Base-by-base conservation (phyloP, 2,329 filamentous ascomycete species). In the Tolypocladium guangdongense region DNA sequence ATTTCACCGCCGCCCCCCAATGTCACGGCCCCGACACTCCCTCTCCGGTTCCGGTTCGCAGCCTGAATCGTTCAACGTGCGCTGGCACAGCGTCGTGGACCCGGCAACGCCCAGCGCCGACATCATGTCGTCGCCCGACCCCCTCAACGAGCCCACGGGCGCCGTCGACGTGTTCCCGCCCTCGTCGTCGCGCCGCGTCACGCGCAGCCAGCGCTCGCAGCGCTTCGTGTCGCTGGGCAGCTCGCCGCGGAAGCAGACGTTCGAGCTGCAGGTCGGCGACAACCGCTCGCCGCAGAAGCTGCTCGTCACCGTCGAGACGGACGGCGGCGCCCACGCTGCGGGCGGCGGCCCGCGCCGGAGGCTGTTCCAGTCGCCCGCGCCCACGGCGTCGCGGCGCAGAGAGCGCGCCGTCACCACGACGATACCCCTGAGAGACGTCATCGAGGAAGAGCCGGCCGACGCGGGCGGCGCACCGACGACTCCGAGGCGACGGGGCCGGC, bases 241-340 rank as follows among this genome's bases (percentile, higher is more conserved):
- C 18, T 81, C 79, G 43, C 78, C 80, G 39, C 70, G 77, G 49
- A 82, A 80, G 66, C 78, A 76, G 61, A 80, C 71, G 46, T 81
- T 81, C 57, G 74, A 80, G 63, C 73, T 82, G 36, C 77, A 81
- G 57, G 76, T 79, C 30, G 78, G 78, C 48, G 68, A 76, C 58
- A 69, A 71, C 38, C 64, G 63, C 47, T 72, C 77, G 48, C 77
- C 78, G 3, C 77, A 81, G 63, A 74, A 71, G 54, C 69, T 82
- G 45, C 68, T 73, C 46, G 78, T 81, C 51, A 82, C 80, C 11
- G 77, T 81, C 51, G 78, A 82, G 63, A 50, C 52, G 39, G 52
- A 57, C n/a, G 54, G 33, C 32, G 30, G 67, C 51, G 59, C 66
- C 52, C 68, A 69, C 41, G 57, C 67, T 60, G 58, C 68, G 54